Conservation (phyloP, 2,329 filamentous ascomycete genomes). For the Cladosporium sp. region DNA sequence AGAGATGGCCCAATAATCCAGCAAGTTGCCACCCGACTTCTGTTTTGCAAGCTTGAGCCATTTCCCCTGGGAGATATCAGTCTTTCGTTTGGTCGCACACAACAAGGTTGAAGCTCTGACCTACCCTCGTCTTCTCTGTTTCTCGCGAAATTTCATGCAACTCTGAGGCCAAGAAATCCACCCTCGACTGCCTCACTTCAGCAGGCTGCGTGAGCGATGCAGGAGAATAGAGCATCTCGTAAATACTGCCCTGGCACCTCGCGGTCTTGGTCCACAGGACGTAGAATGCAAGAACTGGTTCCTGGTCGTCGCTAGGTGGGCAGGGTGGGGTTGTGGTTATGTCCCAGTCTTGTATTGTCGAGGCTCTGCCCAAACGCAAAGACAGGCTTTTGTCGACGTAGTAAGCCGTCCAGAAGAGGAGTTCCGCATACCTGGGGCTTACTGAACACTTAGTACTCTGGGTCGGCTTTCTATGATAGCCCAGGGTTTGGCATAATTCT, state of each 20-base stretch:
- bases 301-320: neutral
- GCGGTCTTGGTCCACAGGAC: neutral
- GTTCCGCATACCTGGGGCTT: too few species aligned
- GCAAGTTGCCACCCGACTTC: neutral
- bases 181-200: too few species aligned
- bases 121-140: too few species aligned
- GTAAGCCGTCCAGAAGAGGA: constrained; percentile 61
- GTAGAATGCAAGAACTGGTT: neutral
- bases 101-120: too few species aligned
- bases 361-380: constrained; percentile 62
- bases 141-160: too few species aligned
- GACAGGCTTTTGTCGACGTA: constrained; percentile 53
- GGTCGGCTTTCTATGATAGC: constrained; percentile 9
- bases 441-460: constrained; percentile 30
- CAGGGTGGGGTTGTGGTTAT: neutral
- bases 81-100: too few species aligned
- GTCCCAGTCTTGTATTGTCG: constrained; percentile 13
- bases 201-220: neutral
- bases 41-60: neutral
- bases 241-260: constrained; percentile 4
- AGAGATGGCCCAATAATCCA: neutral
- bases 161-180: too few species aligned
- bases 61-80: neutral
- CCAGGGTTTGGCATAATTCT: constrained; percentile 56
- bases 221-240: constrained; percentile 14